These are phyloP conservation scores for Penicillium canescens DNA, from an alignment of 495 filamentous ascomycete species.

Conservation along the genomic window DNA sequence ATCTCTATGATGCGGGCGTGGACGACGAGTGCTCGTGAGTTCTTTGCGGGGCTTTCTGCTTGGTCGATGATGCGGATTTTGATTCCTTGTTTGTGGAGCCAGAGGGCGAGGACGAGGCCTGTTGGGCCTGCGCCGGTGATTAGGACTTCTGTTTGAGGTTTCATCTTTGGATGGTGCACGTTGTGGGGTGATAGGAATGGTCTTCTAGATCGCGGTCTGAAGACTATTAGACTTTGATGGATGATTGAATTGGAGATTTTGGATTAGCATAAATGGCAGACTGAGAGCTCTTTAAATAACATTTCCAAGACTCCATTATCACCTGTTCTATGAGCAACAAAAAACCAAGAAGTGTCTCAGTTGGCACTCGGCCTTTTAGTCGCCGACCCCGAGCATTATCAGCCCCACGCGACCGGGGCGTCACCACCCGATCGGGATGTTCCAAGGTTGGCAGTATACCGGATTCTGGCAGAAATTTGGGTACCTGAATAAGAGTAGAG, in stretches of 20 bases:
- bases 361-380: slow-evolving; percentile 10
- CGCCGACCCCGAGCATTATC: slow-evolving; percentile 15
- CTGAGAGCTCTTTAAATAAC: not conserved
- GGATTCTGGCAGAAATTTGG: no score
- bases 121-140: slow-evolving; percentile 44
- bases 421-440: slow-evolving; percentile 13
- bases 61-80: slow-evolving; percentile 38
- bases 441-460: not conserved
- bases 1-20: slow-evolving; percentile 47
- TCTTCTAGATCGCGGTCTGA: no score
- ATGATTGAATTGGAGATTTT: no score
- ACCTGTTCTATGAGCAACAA: not conserved
- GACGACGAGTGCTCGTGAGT: slow-evolving; percentile 38
- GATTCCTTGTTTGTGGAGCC: slow-evolving; percentile 36
- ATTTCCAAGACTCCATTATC: not conserved
- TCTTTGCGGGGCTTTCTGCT: slow-evolving; percentile 20
- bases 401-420: slow-evolving; percentile 5
- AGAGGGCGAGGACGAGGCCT: slow-evolving; percentile 42
- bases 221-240: no score
- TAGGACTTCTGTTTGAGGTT: slow-evolving; percentile 33
- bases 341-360: not conserved
- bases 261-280: no score
- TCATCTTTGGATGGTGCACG: slow-evolving; percentile 1
- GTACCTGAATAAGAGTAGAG: no score
- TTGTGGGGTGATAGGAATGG: not conserved